Evolutionary conservation across 768 basidiomycete genomes (phyloP).

Genomic region (Tylopilus felleus): DNA sequence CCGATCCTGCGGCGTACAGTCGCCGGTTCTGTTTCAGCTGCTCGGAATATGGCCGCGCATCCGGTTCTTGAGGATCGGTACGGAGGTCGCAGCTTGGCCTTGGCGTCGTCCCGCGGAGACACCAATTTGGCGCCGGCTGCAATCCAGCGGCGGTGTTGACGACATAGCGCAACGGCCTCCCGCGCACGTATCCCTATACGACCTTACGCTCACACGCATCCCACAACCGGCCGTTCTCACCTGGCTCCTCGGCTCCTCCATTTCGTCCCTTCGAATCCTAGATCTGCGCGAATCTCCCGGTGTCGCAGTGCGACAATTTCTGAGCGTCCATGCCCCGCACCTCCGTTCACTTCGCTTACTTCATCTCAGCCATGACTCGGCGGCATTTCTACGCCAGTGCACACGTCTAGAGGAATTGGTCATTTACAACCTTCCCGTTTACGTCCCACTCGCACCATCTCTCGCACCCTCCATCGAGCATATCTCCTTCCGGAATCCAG

Average conservation of each 20-base stretch:
- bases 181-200: slow-evolving; percentile 33
- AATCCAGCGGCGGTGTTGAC: background rate
- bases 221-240: slow-evolving; percentile 29
- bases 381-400: slow-evolving; percentile 36
- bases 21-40: slow-evolving; percentile 43
- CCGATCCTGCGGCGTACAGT: slow-evolving; percentile 37
- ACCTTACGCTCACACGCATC: slow-evolving; percentile 38
- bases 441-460: slow-evolving; percentile 28
- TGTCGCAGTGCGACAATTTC: slow-evolving; percentile 15
- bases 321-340: slow-evolving; percentile 30
- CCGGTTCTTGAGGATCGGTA: slow-evolving; percentile 37
- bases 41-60: slow-evolving; percentile 37
- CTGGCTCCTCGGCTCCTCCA: slow-evolving; percentile 41
- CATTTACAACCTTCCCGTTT: slow-evolving; percentile 34
- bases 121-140: slow-evolving; percentile 6
- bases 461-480: slow-evolving; percentile 41
- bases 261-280: slow-evolving; percentile 35
- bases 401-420: slow-evolving; percentile 39
- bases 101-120: slow-evolving; percentile 22
- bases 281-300: slow-evolving; percentile 40
- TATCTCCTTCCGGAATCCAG: slow-evolving; percentile 35
- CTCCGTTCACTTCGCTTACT: slow-evolving; percentile 44
- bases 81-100: slow-evolving; percentile 36
- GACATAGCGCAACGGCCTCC: slow-evolving; percentile 3
- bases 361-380: slow-evolving; percentile 32